These are phyloP conservation scores for Metarhizium album DNA, from an alignment of 2,329 filamentous ascomycete genomes.

Conservation along the genomic window DNA sequence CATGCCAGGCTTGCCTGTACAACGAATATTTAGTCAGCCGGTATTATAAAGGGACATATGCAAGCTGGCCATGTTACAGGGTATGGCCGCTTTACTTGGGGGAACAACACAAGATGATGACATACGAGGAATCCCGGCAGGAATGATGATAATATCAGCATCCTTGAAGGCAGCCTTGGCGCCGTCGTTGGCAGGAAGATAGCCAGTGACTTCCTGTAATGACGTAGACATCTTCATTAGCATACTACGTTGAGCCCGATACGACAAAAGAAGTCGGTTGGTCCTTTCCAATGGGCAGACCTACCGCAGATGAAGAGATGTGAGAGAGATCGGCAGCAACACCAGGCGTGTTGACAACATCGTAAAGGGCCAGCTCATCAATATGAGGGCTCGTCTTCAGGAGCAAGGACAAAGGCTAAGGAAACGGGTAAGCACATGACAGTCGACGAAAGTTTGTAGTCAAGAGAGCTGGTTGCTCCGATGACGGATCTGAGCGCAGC, in stretches of 20 bases:
- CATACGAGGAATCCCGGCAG: conserved; percentile 93
- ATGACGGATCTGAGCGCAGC: not conserved
- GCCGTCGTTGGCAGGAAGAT: conserved; percentile 76
- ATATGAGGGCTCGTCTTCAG: conserved; percentile 83
- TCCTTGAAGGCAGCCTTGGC: conserved; percentile 82
- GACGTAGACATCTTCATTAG: not conserved
- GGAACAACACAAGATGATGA: not conserved
- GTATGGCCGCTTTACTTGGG: not conserved
- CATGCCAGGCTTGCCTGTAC: conserved; percentile 92
- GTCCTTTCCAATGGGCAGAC: conserved; percentile 12
- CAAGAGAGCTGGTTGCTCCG: not conserved
- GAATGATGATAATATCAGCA: conserved; percentile 93
- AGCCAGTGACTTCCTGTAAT: conserved; percentile 70
- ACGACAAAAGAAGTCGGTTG: conserved; percentile 3
- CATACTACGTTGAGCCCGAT: not conserved
- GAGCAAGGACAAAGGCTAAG: conserved; percentile 85
- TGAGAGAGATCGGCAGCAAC: conserved; percentile 94
- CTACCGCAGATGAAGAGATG: conserved; percentile 80
- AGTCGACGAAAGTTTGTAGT: conserved; percentile 14
- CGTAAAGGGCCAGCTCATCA: conserved; percentile 90
- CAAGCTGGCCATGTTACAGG: not conserved
- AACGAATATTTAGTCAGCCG: not conserved
- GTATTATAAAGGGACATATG: not conserved
- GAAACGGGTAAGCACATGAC: not conserved
- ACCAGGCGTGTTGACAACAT: conserved; percentile 98